These are phyloP conservation scores for Colletotrichum sidae DNA, from an alignment of 2,329 filamentous ascomycete species.

Conservation along the genomic window DNA sequence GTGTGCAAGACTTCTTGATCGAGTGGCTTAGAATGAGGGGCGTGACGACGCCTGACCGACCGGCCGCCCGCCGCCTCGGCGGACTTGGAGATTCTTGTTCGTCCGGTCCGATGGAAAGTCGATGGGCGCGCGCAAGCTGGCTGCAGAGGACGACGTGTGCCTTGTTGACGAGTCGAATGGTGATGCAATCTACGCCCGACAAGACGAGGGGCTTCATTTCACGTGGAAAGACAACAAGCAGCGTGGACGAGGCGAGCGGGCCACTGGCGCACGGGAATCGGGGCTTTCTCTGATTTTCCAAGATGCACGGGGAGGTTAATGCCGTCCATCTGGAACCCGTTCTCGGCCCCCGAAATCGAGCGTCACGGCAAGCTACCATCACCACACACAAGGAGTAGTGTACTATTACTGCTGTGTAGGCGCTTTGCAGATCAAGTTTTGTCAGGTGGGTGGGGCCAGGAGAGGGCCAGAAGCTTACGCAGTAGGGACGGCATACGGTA, in stretches of 20 bases:
- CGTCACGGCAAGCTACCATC: no score
- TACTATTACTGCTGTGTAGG: no score
- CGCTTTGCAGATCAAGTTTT: no score
- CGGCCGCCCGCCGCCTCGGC: slow-evolving; percentile 30
- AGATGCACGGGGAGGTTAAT: no score
- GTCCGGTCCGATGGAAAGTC: slow-evolving; percentile 24
- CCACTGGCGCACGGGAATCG: no score
- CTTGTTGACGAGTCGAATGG: background rate
- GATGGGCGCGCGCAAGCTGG: background rate
- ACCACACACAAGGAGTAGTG: no score
- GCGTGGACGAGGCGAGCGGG: background rate
- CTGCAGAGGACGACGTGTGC: background rate
- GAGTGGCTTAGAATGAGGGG: slow-evolving; percentile 35
- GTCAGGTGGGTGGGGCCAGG: no score
- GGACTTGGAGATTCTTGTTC: slow-evolving; percentile 23
- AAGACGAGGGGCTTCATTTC: slow-evolving; percentile 17
- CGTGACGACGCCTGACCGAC: slow-evolving; percentile 30
- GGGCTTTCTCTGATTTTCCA: background rate
- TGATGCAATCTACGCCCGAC: slow-evolving; percentile 24
- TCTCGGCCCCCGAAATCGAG: no score
- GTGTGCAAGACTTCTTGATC: slow-evolving; percentile 14
- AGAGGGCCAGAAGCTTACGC: no score
- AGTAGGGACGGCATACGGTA: no score
- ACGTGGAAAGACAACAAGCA: background rate
- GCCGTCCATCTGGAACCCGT: no score